Percentiles rank a stretch among this genome's conserved stretches.
These are phyloP conservation scores for Fusarium abutilonis DNA, from an alignment of 2,329 filamentous ascomycete genomes.

Conservation along the genomic window DNA sequence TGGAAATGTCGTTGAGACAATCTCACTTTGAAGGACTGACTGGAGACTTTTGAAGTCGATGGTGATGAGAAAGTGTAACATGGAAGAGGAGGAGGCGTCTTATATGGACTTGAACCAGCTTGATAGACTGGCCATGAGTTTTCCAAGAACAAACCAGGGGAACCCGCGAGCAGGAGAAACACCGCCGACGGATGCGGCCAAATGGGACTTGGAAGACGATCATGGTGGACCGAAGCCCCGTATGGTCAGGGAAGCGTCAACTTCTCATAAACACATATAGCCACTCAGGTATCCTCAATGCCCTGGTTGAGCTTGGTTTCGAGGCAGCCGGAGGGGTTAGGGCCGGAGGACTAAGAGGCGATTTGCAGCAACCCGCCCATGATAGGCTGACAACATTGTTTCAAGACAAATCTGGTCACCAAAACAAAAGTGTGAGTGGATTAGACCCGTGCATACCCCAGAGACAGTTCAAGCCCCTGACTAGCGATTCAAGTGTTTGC, in stretches of 20 bases:
- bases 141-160: constrained; percentile 28
- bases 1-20: constrained; percentile 45
- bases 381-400: constrained; percentile 48
- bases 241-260: constrained; percentile 48
- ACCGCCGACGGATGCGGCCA: constrained; percentile 37
- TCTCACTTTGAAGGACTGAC: constrained; percentile 45
- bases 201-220: constrained; percentile 29
- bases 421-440: constrained; percentile 41
- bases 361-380: constrained; percentile 35
- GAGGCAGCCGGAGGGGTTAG: constrained; percentile 52
- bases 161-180: constrained; percentile 20
- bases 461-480: constrained; percentile 42
- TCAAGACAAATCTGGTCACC: constrained; percentile 45
- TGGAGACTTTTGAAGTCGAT: constrained; percentile 44
- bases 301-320: constrained; percentile 47
- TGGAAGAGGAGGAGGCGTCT: constrained; percentile 32
- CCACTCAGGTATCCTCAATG: constrained; percentile 40
- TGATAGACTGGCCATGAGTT: constrained; percentile 33
- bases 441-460: constrained; percentile 30
- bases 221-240: constrained; percentile 29
- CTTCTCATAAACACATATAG: constrained; percentile 21
- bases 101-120: constrained; percentile 38
- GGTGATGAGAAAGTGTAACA: constrained; percentile 28
- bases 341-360: constrained; percentile 41
- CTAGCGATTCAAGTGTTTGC: constrained; percentile 38